Evolutionary conservation across 2,329 filamentous ascomycete species (phyloP).

Genomic region (Cladophialophora immunda): DNA sequence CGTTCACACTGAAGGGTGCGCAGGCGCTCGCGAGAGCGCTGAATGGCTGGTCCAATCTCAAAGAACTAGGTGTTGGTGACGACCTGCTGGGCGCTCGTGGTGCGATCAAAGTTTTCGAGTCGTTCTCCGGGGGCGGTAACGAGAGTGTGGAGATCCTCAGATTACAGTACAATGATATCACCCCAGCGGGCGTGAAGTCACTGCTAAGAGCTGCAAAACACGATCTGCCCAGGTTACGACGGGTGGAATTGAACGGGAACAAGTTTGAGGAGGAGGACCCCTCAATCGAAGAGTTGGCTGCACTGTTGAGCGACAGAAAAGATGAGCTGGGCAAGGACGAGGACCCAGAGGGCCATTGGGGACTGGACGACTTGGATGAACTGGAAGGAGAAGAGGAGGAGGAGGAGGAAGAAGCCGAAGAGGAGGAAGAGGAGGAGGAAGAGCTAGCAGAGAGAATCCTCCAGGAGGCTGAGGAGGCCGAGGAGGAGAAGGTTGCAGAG

Average conservation of each 20-base stretch:
- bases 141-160: conserved; percentile 80
- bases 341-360: conserved; percentile 82
- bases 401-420: conserved; percentile 74
- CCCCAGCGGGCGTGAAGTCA: conserved; percentile 74
- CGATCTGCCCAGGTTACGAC: conserved; percentile 77
- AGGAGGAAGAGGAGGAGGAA: conserved; percentile 70
- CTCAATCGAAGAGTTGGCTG: conserved; percentile 72
- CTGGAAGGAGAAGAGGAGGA: conserved; percentile 77
- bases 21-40: conserved; percentile 79
- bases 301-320: conserved; percentile 78
- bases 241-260: conserved; percentile 95
- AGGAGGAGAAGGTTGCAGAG: conserved; percentile 72
- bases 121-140: conserved; percentile 79
- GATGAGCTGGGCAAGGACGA: conserved; percentile 69
- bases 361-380: conserved; percentile 84
- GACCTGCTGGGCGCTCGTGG: conserved; percentile 84
- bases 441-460: conserved; percentile 76
- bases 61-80: conserved; percentile 88
- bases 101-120: conserved; percentile 74
- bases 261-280: conserved; percentile 88
- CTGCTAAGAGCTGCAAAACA: conserved; percentile 74
- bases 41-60: conserved; percentile 75
- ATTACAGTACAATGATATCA: conserved; percentile 95
- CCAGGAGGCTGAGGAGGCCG: conserved; percentile 73
- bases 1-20: conserved; percentile 84